Conservation (phyloP, 495 filamentous ascomycete species). For the Physcia stellaris region DNA sequence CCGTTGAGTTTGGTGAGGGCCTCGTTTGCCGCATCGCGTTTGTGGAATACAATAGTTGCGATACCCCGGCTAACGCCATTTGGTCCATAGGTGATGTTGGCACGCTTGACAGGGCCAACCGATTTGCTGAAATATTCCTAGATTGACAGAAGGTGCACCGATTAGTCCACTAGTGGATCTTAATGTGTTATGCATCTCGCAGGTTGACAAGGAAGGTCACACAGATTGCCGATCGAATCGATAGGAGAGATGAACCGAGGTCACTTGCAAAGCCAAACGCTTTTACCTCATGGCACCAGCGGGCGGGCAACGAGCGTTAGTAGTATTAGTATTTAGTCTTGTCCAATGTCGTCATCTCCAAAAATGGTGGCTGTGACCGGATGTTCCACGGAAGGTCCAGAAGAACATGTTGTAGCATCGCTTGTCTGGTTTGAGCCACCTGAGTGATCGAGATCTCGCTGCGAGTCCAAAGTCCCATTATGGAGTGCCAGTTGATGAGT, state of each 20-base stretch:
- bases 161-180: conserved; percentile 17
- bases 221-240: conserved; percentile 4
- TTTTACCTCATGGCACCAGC: too few species aligned
- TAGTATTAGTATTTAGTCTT: conserved; percentile 12
- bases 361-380: too few species aligned
- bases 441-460: too few species aligned
- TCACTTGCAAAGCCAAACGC: background rate
- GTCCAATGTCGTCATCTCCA: too few species aligned
- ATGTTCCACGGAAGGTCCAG: too few species aligned
- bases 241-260: conserved; percentile 7
- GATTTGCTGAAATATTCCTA: conserved; percentile 94
- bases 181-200: conserved; percentile 6
- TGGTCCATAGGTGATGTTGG: conserved; percentile 80
- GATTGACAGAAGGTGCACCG: conserved; percentile 19
- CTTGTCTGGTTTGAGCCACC: too few species aligned
- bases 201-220: too few species aligned
- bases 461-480: too few species aligned
- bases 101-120: conserved; percentile 78
- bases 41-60: conserved; percentile 66
- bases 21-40: conserved; percentile 62
- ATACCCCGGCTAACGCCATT: conserved; percentile 83
- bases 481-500: too few species aligned
- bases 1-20: conserved; percentile 74
- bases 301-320: conserved; percentile 56
- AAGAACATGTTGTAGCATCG: too few species aligned